Evolutionary conservation across 305 asterid genomes (phyloP).

Genomic region (Solanum hybrid): DNA sequence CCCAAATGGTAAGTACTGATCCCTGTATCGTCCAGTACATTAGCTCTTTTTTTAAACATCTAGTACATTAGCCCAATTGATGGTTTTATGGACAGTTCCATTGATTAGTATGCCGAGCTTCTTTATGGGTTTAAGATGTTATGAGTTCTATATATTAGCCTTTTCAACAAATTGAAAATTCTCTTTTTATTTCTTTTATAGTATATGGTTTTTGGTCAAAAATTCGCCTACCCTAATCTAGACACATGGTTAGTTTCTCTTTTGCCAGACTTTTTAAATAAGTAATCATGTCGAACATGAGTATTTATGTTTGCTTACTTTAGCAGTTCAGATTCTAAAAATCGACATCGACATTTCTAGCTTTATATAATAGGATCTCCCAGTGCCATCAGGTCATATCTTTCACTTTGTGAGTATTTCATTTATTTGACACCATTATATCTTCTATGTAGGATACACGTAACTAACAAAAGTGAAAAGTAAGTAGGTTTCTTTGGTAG

Average conservation of each 20-base stretch:
- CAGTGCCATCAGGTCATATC: not conserved
- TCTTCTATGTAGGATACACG: not conserved
- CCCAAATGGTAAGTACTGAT: conserved; percentile 47
- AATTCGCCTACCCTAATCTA: not conserved
- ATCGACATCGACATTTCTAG: not conserved
- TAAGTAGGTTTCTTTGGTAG: not conserved
- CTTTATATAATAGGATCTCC: not conserved
- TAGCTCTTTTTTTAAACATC: not conserved
- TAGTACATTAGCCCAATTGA: not conserved
- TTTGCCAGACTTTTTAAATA: conserved; percentile 1
- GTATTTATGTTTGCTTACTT: not conserved
- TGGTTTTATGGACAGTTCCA: not conserved
- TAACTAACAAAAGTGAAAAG: not conserved
- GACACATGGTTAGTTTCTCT: not conserved
- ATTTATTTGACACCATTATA: not conserved
- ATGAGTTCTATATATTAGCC: not conserved
- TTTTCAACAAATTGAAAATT: not conserved
- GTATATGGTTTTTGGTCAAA: not conserved
- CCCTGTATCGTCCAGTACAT: not conserved
- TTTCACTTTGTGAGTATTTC: not conserved
- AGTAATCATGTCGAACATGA: not conserved
- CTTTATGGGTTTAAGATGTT: not conserved
- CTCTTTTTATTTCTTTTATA: not conserved
- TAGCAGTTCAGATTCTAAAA: not conserved
- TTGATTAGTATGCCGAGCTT: not conserved